phyloP scores from a whole-genome alignment of 495 filamentous ascomycete genomes.

The Jackrogersella minutella region DNA sequence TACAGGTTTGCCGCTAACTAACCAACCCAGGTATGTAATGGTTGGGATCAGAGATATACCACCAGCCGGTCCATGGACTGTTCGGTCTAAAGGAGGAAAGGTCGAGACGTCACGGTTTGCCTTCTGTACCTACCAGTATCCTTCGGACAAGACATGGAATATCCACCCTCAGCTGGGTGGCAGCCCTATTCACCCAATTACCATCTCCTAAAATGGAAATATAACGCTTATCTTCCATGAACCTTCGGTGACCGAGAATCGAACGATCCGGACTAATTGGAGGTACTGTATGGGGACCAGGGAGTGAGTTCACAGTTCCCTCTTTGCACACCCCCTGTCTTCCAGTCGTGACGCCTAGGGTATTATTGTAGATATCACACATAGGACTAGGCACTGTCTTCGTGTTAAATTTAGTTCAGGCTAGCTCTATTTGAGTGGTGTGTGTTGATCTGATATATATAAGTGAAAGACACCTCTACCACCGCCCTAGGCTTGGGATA shows the following conservation, averaged over 20 bases:
- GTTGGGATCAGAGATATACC: slow-evolving; percentile 4
- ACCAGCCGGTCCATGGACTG: not conserved
- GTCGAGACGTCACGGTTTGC: slow-evolving; percentile 25
- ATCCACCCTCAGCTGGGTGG: slow-evolving; percentile 38
- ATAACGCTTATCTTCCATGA: slow-evolving; percentile 50
- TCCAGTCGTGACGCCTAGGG: slow-evolving; percentile 25
- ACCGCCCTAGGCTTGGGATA: slow-evolving; percentile 19
- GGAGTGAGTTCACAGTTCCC: slow-evolving; percentile 32
- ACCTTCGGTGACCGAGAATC: slow-evolving; percentile 55
- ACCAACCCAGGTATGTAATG: slow-evolving; percentile 9
- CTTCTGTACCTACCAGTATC: slow-evolving; percentile 9
- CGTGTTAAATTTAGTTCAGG: slow-evolving; percentile 44
- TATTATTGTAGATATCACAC: slow-evolving; percentile 31
- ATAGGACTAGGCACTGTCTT: slow-evolving; percentile 32
- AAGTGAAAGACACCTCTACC: slow-evolving; percentile 39
- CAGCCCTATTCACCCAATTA: slow-evolving; percentile 47
- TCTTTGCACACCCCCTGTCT: slow-evolving; percentile 21
- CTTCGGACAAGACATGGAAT: slow-evolving; percentile 42
- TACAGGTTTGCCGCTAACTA: slow-evolving; percentile 17
- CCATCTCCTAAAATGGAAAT: slow-evolving; percentile 47
- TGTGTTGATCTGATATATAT: slow-evolving; percentile 44
- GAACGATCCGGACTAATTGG: slow-evolving; percentile 40
- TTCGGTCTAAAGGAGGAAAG: slow-evolving; percentile 23
- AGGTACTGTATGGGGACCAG: slow-evolving; percentile 32
- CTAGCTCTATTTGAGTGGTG: slow-evolving; percentile 26